Evolutionary conservation across 768 basidiomycete species (phyloP).

Genomic region (Tricholomella constricta): DNA sequence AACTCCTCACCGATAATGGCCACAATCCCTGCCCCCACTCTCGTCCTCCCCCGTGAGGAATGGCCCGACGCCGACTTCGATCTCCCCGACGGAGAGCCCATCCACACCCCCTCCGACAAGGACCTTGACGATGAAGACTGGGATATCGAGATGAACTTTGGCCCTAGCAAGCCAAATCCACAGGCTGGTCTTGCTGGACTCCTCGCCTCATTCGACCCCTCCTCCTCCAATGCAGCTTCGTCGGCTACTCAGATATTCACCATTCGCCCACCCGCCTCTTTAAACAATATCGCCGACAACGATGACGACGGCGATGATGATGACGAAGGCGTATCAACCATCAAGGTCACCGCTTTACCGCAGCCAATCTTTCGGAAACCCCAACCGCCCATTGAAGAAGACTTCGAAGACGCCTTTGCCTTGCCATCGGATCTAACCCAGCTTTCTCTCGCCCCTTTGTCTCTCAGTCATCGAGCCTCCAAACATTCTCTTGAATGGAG

Average conservation of each 20-base stretch:
- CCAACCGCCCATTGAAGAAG: slow-evolving; percentile 62
- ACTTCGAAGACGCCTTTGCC: slow-evolving; percentile 82
- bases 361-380: slow-evolving; percentile 35
- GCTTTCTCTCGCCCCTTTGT: slow-evolving; percentile 78
- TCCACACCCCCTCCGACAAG: slow-evolving; percentile 67
- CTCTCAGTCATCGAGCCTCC: slow-evolving; percentile 75
- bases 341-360: slow-evolving; percentile 65
- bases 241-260: slow-evolving; percentile 47
- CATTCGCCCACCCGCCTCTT: slow-evolving; percentile 65
- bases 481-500: slow-evolving; percentile 87
- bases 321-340: slow-evolving; percentile 85
- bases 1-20: slow-evolving; percentile 43
- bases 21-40: slow-evolving; percentile 59
- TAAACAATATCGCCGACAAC: slow-evolving; percentile 48
- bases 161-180: slow-evolving; percentile 53
- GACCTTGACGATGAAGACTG: slow-evolving; percentile 74
- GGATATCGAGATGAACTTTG: slow-evolving; percentile 78
- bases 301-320: too few species aligned
- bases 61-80: slow-evolving; percentile 91
- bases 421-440: slow-evolving; percentile 79
- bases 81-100: slow-evolving; percentile 70
- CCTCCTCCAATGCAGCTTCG: slow-evolving; percentile 24
- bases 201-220: slow-evolving; percentile 39
- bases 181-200: slow-evolving; percentile 39
- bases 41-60: slow-evolving; percentile 63